Percentiles rank a stretch among this genome's conserved stretches.
These are phyloP conservation scores for Lactarius deliciosus DNA, from an alignment of 768 basidiomycete species.

Conservation along the genomic window DNA sequence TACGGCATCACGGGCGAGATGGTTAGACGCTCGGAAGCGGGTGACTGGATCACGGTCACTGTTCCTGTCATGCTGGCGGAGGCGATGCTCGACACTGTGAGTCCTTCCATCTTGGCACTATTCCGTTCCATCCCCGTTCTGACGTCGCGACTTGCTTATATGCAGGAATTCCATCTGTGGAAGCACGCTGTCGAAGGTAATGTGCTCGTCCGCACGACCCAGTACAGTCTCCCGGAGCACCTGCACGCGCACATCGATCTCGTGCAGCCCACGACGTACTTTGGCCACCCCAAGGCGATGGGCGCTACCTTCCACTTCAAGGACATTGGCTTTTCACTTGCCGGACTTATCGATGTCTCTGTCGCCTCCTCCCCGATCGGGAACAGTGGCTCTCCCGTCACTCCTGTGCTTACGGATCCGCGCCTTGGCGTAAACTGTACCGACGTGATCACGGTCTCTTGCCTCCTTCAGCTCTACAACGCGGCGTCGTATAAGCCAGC, in stretches of 20 bases:
- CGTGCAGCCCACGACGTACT: constrained; percentile 72
- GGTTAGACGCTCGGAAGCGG: constrained; percentile 53
- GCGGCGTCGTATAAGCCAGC: constrained; percentile 32
- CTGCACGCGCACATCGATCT: constrained; percentile 63
- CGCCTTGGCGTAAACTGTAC: constrained; percentile 38
- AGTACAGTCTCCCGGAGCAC: constrained; percentile 62
- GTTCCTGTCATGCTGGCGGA: constrained; percentile 62
- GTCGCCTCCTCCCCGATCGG: not conserved
- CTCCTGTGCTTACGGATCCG: constrained; percentile 24
- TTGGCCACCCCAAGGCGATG: constrained; percentile 48
- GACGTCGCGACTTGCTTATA: not conserved
- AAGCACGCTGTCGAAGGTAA: constrained; percentile 53
- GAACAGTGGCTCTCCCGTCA: not conserved
- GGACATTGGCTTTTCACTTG: not conserved
- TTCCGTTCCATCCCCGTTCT: constrained; percentile 1
- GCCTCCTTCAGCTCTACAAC: constrained; percentile 40
- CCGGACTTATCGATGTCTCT: not conserved
- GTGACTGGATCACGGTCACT: constrained; percentile 65
- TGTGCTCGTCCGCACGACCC: constrained; percentile 54
- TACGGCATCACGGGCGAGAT: constrained; percentile 51
- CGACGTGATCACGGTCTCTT: constrained; percentile 36
- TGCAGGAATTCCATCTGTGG: constrained; percentile 64
- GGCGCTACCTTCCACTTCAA: constrained; percentile 41
- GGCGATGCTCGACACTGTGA: constrained; percentile 68
- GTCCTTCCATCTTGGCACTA: constrained; percentile 20